Base-by-base conservation (phyloP, 2,329 filamentous ascomycete genomes). In the Chalaropsis ovoidea region DNA sequence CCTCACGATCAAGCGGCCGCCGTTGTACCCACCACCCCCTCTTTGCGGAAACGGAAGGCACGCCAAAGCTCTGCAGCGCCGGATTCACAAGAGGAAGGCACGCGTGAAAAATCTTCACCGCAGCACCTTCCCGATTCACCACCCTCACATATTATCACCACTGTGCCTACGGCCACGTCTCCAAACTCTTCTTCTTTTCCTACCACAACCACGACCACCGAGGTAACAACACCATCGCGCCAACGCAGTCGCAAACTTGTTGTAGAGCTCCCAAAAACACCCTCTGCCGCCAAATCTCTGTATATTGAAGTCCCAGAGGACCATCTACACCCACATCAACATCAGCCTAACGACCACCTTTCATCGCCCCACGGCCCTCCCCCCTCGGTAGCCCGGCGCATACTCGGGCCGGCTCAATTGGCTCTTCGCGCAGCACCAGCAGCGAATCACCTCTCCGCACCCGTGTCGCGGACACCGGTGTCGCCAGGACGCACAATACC, bases 401-500 rank as follows among this genome's bases (percentile, higher is more conserved):
- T 58, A 35, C 17, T 19, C n/a, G 15, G n/a, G 4, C 43, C 15
- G 43, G 3, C 43, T 3, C 43, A 47, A n/a, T 19, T 19, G 15
- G 15, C 43, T n/a, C 15, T 19, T 3, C 43, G 43, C 3, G 8
- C 43, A 47, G 43, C 43, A 47, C 43, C 15, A n/a, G 43, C n/a
- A 19, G 43, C 15, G 4, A n/a, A 47, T n/a, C 43, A n/a, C 6
- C 15, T 47, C n/a, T 3, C 27, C 39, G n/a, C 3, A 24, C 11
- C 8, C 11, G 63, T 47, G 10, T 27, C 22, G n/a, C 17, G 19
- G 0, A 45, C 22, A 24, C 43, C 35, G 39, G 39, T 24, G 11
- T 39, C 43, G 17, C 39, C 49, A 3, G 35, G 27, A 41, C 62
- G 31, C 2, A 60, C 70, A 7, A 68, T 74, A 22, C 71, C 71